Evolutionary conservation across 2,329 filamentous ascomycete species (phyloP).

Genomic region (Claviceps maximensis): DNA sequence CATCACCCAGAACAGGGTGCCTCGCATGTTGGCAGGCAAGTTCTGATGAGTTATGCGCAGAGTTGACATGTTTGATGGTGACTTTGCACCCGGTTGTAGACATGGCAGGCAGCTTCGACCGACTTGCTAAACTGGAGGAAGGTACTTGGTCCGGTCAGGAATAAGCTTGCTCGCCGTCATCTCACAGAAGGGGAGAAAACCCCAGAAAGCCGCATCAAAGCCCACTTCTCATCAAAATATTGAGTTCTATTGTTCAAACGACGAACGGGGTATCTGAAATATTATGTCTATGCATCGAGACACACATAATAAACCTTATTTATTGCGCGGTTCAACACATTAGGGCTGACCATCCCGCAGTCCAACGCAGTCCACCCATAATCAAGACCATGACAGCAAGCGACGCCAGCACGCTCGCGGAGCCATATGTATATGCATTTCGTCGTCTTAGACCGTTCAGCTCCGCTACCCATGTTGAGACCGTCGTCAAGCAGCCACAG

Average conservation of each 20-base stretch:
- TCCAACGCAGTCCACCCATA: constrained; percentile 68
- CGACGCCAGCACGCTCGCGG: constrained; percentile 43
- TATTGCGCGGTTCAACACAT: constrained; percentile 16
- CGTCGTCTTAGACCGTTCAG: constrained; percentile 36
- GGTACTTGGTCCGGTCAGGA: too few relatives aligned
- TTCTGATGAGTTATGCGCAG: too few relatives aligned
- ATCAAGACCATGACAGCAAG: constrained; percentile 50
- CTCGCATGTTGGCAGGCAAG: too few relatives aligned
- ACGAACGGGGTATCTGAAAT: neutral
- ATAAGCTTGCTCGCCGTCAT: too few relatives aligned
- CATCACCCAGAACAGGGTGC: too few relatives aligned
- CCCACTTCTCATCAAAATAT: too few relatives aligned
- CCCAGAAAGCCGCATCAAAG: too few relatives aligned
- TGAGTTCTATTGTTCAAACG: neutral
- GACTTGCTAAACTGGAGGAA: too few relatives aligned
- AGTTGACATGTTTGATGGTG: neutral
- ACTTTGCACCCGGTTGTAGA: neutral
- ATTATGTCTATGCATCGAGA: neutral
- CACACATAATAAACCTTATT: neutral
- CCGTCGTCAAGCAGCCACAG: constrained; percentile 52
- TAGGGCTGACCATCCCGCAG: constrained; percentile 35
- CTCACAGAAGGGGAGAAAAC: too few relatives aligned
- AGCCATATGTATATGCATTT: constrained; percentile 55
- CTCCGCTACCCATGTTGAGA: constrained; percentile 55
- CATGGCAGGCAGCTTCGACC: neutral